phyloP scores from a whole-genome alignment of 306 rosid species.

The Cicer chorassanicum region DNA sequence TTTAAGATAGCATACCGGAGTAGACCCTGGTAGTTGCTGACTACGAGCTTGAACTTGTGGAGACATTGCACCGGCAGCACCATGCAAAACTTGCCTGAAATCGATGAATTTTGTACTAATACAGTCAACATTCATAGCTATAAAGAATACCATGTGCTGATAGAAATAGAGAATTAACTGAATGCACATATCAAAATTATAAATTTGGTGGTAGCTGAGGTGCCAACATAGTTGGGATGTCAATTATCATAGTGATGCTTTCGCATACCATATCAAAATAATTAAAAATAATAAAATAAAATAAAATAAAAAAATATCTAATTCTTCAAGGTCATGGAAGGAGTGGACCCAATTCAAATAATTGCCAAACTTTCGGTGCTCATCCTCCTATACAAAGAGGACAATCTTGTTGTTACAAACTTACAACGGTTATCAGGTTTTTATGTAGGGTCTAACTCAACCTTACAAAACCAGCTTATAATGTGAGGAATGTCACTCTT shows the following conservation, averaged over 20 bases:
- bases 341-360: slow-evolving; percentile 27
- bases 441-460: too few species aligned
- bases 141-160: slow-evolving; percentile 14
- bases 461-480: too few species aligned
- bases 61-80: slow-evolving; percentile 82
- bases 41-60: slow-evolving; percentile 89
- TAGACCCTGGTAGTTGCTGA: slow-evolving; percentile 90
- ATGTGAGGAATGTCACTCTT: too few species aligned
- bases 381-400: not conserved
- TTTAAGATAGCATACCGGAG: slow-evolving; percentile 63
- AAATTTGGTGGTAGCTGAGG: not conserved
- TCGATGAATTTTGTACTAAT: slow-evolving; percentile 32
- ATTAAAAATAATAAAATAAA: not conserved
- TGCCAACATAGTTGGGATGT: too few species aligned
- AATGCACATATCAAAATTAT: slow-evolving; percentile 17
- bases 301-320: not conserved
- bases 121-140: slow-evolving; percentile 32
- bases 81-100: slow-evolving; percentile 94
- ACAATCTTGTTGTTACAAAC: not conserved
- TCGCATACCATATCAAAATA: too few species aligned
- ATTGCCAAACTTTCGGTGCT: not conserved
- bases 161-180: slow-evolving; percentile 35
- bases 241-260: too few species aligned
- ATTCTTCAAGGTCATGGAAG: slow-evolving; percentile 29
- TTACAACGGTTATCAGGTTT: too few species aligned